Conservation (phyloP, 1,284 basidiomycete species). For the Rhodofomes roseus region DNA sequence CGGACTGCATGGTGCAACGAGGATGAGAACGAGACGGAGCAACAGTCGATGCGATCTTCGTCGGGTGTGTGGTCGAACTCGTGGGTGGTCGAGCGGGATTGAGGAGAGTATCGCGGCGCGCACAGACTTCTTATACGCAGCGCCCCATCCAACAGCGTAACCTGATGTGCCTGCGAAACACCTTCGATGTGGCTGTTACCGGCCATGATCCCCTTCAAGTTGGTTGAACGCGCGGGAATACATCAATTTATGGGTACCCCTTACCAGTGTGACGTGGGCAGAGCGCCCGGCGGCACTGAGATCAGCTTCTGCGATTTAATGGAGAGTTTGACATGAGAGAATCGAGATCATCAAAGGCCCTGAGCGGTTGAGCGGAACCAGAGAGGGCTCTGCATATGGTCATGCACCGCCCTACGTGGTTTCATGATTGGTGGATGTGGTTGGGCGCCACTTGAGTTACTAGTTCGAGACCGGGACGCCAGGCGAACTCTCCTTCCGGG, state of each 20-base stretch:
- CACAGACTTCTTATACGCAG: neutral
- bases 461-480: neutral
- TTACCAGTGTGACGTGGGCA: neutral
- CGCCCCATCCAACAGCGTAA: neutral
- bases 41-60: neutral
- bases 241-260: neutral
- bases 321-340: neutral
- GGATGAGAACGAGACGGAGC: neutral
- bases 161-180: slow-evolving; percentile 3
- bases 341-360: slow-evolving; percentile 1
- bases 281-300: neutral
- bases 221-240: slow-evolving; percentile 2
- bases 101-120: neutral
- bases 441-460: neutral
- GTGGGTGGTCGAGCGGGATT: neutral
- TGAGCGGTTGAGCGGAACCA: neutral
- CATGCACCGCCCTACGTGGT: neutral
- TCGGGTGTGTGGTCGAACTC: neutral
- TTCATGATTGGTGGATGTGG: neutral
- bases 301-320: slow-evolving; percentile 3
- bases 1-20: neutral
- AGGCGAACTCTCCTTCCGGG: neutral
- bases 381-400: neutral
- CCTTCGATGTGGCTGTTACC: neutral
- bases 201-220: neutral